phyloP scores from a whole-genome alignment of 306 rosid species.

The Rosa chinensis region DNA sequence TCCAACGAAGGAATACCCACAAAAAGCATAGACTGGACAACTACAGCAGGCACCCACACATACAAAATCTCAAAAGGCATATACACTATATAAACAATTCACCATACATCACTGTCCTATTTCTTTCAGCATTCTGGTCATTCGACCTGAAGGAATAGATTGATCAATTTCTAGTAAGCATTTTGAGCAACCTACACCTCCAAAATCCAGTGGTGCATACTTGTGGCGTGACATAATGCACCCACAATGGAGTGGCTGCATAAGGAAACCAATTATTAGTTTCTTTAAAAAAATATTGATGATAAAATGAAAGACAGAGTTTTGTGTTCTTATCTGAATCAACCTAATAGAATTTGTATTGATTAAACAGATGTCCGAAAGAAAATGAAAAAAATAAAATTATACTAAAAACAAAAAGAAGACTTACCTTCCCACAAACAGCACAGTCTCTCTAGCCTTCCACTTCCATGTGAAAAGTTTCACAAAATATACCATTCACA shows the following conservation, averaged over 20 bases:
- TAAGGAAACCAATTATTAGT: not conserved
- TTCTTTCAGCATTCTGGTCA: not conserved
- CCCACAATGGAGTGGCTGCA: conserved; percentile 36
- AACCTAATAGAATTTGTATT: not conserved
- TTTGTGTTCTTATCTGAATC: not conserved
- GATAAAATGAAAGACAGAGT: not conserved
- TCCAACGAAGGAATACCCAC: not conserved
- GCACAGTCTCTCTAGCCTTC: conserved; percentile 38
- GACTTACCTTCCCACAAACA: conserved; percentile 32
- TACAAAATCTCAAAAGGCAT: not conserved
- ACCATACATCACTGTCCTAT: conserved; percentile 17
- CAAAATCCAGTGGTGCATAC: conserved; percentile 4
- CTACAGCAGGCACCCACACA: not conserved
- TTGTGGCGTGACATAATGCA: conserved; percentile 26
- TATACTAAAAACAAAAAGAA: not conserved
- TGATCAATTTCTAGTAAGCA: conserved; percentile 18
- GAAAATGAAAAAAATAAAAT: not conserved
- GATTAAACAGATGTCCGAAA: not conserved
- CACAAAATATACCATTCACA: conserved; percentile 24
- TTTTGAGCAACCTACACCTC: conserved; percentile 27
- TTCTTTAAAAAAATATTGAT: not conserved
- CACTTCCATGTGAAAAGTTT: conserved; percentile 20
- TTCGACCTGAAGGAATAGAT: conserved; percentile 2
- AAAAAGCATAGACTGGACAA: not conserved
- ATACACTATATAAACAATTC: not conserved